Evolutionary conservation across 2,329 filamentous ascomycete species (phyloP).

Genomic region (Penicillium sp.): DNA sequence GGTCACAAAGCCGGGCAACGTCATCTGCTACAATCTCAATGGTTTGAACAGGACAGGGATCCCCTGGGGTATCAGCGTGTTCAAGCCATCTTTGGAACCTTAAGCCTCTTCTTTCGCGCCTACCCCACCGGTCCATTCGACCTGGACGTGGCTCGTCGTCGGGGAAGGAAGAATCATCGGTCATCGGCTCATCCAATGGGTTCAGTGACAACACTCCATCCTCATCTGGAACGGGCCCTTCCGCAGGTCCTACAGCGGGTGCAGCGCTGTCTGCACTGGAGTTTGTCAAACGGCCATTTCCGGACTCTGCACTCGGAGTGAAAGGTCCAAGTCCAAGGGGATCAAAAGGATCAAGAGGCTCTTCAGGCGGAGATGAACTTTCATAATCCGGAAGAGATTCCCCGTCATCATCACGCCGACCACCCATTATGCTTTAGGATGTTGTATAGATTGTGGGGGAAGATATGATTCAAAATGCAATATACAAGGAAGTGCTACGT

Average conservation of each 20-base stretch:
- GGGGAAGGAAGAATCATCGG: background rate
- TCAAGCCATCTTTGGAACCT: background rate
- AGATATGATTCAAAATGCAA: background rate
- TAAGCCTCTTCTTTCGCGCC: background rate
- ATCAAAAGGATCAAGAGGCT: no score
- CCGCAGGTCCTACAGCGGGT: background rate
- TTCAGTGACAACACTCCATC: background rate
- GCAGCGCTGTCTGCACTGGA: no score
- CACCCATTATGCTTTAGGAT: no score
- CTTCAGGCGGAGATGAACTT: no score
- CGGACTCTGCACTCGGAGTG: no score
- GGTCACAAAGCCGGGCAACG: no score
- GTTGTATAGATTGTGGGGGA: no score
- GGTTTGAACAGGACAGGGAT: background rate
- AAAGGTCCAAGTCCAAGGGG: no score
- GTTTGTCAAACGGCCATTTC: background rate
- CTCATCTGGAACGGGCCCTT: background rate
- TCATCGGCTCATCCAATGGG: background rate
- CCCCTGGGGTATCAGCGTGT: background rate
- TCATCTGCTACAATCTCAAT: background rate
- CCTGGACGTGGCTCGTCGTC: background rate
- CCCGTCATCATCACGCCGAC: no score
- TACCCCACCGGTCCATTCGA: background rate
- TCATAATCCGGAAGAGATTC: no score
- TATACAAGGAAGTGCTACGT: background rate